Percentiles rank a stretch among this genome's conserved stretches.
Conservation (phyloP, 192 early-diverging fungal genomes). For the Thamnidium elegans region DNA sequence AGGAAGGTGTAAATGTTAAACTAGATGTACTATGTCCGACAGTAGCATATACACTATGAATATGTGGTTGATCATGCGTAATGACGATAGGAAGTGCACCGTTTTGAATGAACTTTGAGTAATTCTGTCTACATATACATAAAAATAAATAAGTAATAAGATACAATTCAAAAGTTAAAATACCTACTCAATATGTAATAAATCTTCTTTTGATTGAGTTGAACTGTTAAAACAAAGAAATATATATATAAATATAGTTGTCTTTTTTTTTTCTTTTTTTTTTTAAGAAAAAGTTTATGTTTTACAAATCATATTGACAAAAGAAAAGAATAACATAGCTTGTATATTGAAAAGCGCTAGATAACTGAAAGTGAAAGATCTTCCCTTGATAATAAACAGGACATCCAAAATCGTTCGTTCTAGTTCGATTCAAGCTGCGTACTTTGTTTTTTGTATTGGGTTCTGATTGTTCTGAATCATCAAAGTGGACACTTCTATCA, state of each 20-base stretch:
- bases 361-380: not conserved
- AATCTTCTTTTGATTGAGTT: constrained; percentile 4
- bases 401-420: constrained; percentile 14
- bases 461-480: not conserved
- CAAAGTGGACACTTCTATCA: not conserved
- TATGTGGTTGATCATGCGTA: not conserved
- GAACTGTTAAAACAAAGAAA: not conserved
- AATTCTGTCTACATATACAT: not conserved
- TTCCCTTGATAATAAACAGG: not conserved
- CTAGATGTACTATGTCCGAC: not conserved
- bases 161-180: not conserved
- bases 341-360: not conserved
- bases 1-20: constrained; percentile 9
- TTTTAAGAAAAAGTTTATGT: not conserved
- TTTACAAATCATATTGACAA: constrained; percentile 27
- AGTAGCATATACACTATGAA: constrained; percentile 1
- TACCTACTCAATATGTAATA: constrained; percentile 9
- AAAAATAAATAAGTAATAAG: not conserved
- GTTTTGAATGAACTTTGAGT: not conserved
- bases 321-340: constrained; percentile 18
- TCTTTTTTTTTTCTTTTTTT: not conserved
- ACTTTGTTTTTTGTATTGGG: too few relatives aligned
- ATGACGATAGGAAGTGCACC: not conserved
- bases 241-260: not conserved
- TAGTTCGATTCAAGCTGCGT: not conserved